phyloP scores from a whole-genome alignment of 352 stramenopile species.

The Phytophthora sp. region DNA sequence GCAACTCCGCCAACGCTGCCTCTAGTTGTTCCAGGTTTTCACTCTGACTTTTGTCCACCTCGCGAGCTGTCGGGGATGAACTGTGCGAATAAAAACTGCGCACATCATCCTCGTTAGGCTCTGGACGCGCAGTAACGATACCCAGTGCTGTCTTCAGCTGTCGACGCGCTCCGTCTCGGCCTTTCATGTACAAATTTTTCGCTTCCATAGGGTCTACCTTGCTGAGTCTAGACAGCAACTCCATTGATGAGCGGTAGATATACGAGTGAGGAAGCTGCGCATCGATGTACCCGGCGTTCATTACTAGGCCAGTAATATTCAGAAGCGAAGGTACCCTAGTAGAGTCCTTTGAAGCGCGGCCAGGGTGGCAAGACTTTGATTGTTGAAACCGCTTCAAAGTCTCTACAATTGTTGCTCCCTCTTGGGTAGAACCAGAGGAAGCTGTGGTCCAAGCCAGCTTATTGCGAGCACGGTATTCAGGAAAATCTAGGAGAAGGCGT shows the following conservation, averaged over 20 bases:
- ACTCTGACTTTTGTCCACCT: constrained; percentile 3
- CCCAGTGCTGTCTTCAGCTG: constrained; percentile 26
- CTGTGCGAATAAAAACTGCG: constrained; percentile 19
- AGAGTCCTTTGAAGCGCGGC: not conserved
- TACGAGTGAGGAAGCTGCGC: constrained; percentile 53
- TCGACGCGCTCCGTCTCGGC: constrained; percentile 41
- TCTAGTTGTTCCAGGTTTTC: constrained; percentile 22
- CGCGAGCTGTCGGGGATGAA: constrained; percentile 1
- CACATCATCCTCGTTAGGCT: constrained; percentile 6
- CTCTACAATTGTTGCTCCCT: constrained; percentile 8
- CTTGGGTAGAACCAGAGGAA: constrained; percentile 1
- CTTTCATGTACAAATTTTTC: constrained; percentile 52
- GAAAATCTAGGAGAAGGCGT: constrained; percentile 64
- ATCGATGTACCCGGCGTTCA: constrained; percentile 37
- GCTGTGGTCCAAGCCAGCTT: constrained; percentile 57
- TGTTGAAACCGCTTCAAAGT: constrained; percentile 12
- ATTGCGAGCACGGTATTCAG: constrained; percentile 65
- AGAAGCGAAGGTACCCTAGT: not conserved
- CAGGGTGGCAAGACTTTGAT: not conserved
- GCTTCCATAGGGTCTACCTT: constrained; percentile 55
- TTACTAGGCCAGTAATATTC: constrained; percentile 3
- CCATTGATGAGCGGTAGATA: constrained; percentile 61
- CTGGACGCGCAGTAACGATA: constrained; percentile 4
- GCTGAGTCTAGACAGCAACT: constrained; percentile 48
- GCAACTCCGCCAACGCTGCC: constrained; percentile 14